Percentiles rank a stretch among this genome's conserved stretches.
phyloP scores from a whole-genome alignment of 495 filamentous ascomycete species.

The Penicillium atrosanguineum region DNA sequence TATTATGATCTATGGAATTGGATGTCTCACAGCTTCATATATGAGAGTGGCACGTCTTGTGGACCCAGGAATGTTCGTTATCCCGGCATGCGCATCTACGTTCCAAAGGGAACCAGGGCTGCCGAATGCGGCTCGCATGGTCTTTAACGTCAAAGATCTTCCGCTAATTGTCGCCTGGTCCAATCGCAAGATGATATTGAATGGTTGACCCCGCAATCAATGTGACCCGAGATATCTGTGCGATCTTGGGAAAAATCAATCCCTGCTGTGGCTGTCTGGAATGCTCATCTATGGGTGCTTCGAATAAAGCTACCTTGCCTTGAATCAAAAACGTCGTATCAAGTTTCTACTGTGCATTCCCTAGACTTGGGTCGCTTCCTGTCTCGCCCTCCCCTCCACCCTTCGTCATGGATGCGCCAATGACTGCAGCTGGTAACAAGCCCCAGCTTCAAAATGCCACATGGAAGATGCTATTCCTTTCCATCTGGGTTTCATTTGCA shows the following conservation, averaged over 20 bases:
- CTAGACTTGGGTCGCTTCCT: not conserved
- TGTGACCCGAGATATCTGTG: not conserved
- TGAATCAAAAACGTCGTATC: no score
- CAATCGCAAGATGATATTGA: not conserved
- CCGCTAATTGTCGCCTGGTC: not conserved
- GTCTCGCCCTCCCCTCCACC: not conserved
- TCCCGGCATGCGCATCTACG: not conserved
- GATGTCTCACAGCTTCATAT: not conserved
- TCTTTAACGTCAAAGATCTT: not conserved
- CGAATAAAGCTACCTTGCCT: no score
- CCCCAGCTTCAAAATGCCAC: not conserved
- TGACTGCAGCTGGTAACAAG: not conserved
- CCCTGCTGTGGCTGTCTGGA: no score
- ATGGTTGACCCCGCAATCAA: not conserved
- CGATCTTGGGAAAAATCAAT: not conserved
- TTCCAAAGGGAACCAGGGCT: not conserved
- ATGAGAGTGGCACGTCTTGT: not conserved
- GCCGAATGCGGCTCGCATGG: not conserved
- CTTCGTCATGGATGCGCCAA: not conserved
- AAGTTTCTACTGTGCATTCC: no score
- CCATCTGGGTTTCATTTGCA: slow-evolving; percentile 1
- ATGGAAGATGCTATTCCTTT: not conserved
- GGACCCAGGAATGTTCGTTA: not conserved
- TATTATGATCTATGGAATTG: not conserved
- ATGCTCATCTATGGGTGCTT: no score